phyloP scores from a whole-genome alignment of 2,329 filamentous ascomycete species.

The Colletotrichum lindemuthianum region DNA sequence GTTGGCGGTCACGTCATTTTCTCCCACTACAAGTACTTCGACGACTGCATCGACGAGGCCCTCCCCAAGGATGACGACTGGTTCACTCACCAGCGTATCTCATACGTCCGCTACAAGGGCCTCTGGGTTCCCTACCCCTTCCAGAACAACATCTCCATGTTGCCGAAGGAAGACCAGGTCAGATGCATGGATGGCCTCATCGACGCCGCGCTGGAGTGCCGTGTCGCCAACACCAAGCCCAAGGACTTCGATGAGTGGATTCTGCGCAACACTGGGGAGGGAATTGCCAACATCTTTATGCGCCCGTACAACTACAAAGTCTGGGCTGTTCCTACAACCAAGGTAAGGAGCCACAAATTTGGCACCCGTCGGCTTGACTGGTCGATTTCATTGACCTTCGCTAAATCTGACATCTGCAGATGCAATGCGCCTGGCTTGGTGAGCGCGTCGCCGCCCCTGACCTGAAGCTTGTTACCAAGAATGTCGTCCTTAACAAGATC shows the following conservation, averaged over 20 bases:
- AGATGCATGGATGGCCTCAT: slow-evolving; percentile 95
- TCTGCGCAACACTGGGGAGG: slow-evolving; percentile 86
- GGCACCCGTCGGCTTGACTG: too few species aligned
- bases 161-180: slow-evolving; percentile 97
- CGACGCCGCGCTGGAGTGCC: slow-evolving; percentile 87
- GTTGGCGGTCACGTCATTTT: slow-evolving; percentile 99
- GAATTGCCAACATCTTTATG: slow-evolving; percentile 97
- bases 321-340: slow-evolving; percentile 97
- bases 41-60: slow-evolving; percentile 97
- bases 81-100: slow-evolving; percentile 98
- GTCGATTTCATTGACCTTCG: too few species aligned
- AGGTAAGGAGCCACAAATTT: slow-evolving; percentile 66
- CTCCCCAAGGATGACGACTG: slow-evolving; percentile 94
- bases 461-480: slow-evolving; percentile 91
- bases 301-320: slow-evolving; percentile 99
- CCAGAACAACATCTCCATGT: slow-evolving; percentile 99
- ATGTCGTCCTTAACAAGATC: slow-evolving; percentile 95
- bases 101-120: slow-evolving; percentile 96
- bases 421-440: slow-evolving; percentile 99
- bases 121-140: slow-evolving; percentile 99
- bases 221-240: slow-evolving; percentile 90
- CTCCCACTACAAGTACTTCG: slow-evolving; percentile 99
- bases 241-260: slow-evolving; percentile 99
- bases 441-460: slow-evolving; percentile 98
- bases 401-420: slow-evolving; percentile 61